These are phyloP conservation scores for Acer yangbiense DNA, from an alignment of 345 rosid species.

Conservation along the genomic window DNA sequence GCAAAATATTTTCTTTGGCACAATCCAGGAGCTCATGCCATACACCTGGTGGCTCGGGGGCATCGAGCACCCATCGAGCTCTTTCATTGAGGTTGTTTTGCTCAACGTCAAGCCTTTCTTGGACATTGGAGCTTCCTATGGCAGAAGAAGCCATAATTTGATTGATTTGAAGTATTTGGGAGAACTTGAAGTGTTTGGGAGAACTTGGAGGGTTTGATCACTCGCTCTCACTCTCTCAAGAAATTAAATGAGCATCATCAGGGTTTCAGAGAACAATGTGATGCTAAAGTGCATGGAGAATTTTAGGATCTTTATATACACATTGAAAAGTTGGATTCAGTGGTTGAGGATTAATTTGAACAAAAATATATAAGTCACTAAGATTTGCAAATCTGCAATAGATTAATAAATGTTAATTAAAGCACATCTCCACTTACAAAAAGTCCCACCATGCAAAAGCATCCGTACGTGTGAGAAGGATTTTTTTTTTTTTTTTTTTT, in stretches of 20 bases:
- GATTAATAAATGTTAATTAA: background rate
- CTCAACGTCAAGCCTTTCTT: conserved; percentile 45
- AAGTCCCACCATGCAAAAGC: too few relatives aligned
- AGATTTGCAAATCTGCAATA: conserved; percentile 8
- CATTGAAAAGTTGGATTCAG: conserved; percentile 31
- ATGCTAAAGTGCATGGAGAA: conserved; percentile 33
- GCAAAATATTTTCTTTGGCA: conserved; percentile 35
- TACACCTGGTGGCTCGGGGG: conserved; percentile 68
- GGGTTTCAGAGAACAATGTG: background rate
- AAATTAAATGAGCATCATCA: conserved; percentile 30
- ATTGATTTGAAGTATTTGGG: conserved; percentile 61
- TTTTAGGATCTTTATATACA: conserved; percentile 28
- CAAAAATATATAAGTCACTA: background rate
- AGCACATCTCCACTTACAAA: background rate
- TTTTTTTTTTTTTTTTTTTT: too few relatives aligned
- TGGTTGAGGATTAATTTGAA: conserved; percentile 32
- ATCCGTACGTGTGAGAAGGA: too few relatives aligned
- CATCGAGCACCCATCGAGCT: conserved; percentile 66
- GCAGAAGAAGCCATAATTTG: conserved; percentile 47
- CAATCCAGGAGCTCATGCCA: conserved; percentile 51
- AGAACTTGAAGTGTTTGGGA: conserved; percentile 54
- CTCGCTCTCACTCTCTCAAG: conserved; percentile 24
- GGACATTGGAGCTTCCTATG: conserved; percentile 28
- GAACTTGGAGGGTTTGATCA: conserved; percentile 49
- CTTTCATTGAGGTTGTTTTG: conserved; percentile 31